Evolutionary conservation across 2,329 filamentous ascomycete species (phyloP), one percentile per base, ranked within the genome.

Genomic region (Pseudopyricularia javanii): DNA sequence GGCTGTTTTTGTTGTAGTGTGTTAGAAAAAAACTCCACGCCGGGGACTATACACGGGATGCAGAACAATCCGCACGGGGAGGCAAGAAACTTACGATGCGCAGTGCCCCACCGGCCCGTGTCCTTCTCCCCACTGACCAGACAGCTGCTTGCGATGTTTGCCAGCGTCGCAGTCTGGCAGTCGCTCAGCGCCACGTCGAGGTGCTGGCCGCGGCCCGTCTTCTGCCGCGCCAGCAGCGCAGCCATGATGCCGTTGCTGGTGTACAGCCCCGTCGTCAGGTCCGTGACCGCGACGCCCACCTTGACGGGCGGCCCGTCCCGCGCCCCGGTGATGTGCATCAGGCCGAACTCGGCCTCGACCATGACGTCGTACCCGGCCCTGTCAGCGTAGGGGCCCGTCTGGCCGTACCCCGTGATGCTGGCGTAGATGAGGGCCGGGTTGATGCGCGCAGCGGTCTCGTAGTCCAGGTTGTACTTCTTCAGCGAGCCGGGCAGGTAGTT

Each of bases 341-440:
- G 72, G 1, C 93, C 93, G 70, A 98, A 91, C 66, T 97, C 93
- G 55, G 93, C 93, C 72, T 98, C 93, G 11, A 98, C 91, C 91
- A 98, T 98, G 59, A 98, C 93, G 68, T 98, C 93, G 74, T 98
- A 98, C 4, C 93, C 93, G 3, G 93, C 90, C 14, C 93, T 79
- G 57, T 83, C 80, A 6, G 85, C 82, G 68, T 95, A 95, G 0
- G 93, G 93, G 0, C 93, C 93, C 1, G 88, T 95, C 66, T 98
- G 93, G 2, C 93, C 93, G 64, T 97, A 98, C 1, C 93, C 93
- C 0, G 93, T 98, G 61, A 98, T 95, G 59, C 89, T 95, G 14
- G 91, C 90, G 64, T 98, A 98, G 59, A 98, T 88, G 48, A 98
- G 75, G 6, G 75, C 72, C 0, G 91, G 91, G 63, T 97, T 97